A percentile compares a stretch with the other conserved stretches of the same genome.
phyloP scores from a whole-genome alignment of 1,139 yeast genomes.

The Sugiyamaella pinicola region DNA sequence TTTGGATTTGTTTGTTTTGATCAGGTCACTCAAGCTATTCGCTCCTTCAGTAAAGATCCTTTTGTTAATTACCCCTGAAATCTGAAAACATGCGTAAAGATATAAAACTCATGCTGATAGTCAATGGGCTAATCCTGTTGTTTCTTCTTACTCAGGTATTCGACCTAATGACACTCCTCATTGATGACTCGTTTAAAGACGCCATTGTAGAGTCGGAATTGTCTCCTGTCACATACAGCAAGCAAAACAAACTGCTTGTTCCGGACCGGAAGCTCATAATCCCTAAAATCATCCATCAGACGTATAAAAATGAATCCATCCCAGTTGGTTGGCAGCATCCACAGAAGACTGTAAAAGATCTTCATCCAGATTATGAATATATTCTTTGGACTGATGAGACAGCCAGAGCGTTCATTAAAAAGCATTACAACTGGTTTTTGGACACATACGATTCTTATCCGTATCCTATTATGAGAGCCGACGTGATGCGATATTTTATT shows the following conservation, averaged over 20 bases:
- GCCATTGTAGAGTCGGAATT: constrained; percentile 63
- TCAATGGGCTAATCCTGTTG: constrained; percentile 47
- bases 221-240: constrained; percentile 35
- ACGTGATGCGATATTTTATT: constrained; percentile 87
- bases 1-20: too few species aligned
- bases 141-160: constrained; percentile 64
- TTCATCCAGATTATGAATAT: constrained; percentile 85
- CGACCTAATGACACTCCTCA: constrained; percentile 72
- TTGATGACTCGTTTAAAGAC: constrained; percentile 70
- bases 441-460: constrained; percentile 73
- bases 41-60: too few species aligned
- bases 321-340: constrained; percentile 82
- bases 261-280: constrained; percentile 47
- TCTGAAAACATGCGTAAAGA: constrained; percentile 36
- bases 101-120: constrained; percentile 34
- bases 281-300: constrained; percentile 90
- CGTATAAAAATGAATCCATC: constrained; percentile 73
- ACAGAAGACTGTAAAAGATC: constrained; percentile 69
- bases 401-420: constrained; percentile 74
- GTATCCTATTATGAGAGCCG: constrained; percentile 85
- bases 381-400: constrained; percentile 83
- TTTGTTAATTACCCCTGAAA: too few species aligned
- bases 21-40: too few species aligned
- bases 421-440: constrained; percentile 83
- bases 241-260: constrained; percentile 16